These are phyloP conservation scores for Cystobasidium slooffiae DNA, from an alignment of 1,284 basidiomycete genomes.

Conservation along the genomic window DNA sequence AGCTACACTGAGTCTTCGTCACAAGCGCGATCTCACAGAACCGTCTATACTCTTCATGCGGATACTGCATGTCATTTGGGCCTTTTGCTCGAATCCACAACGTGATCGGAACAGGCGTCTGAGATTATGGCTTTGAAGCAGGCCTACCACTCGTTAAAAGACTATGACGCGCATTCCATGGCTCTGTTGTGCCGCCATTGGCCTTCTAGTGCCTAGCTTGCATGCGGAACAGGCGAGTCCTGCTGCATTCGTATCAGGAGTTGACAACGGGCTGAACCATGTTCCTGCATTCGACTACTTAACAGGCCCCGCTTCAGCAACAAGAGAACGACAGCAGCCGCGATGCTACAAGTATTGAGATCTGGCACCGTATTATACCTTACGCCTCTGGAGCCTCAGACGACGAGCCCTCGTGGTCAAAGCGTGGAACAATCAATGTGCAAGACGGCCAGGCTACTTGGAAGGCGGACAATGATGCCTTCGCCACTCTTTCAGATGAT, in stretches of 20 bases:
- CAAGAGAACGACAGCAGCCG: neutral
- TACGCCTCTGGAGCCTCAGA: slow-evolving; percentile 13
- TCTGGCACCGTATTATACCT: slow-evolving; percentile 26
- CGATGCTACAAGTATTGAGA: neutral
- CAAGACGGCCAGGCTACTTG: slow-evolving; percentile 19
- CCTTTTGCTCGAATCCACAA: too few species aligned
- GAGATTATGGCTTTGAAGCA: too few species aligned
- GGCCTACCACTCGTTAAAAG: too few species aligned
- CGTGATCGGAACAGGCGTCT: too few species aligned
- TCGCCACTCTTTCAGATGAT: slow-evolving; percentile 24
- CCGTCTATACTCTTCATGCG: too few species aligned
- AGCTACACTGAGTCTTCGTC: too few species aligned
- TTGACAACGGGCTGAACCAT: neutral
- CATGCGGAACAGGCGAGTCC: slow-evolving; percentile 12
- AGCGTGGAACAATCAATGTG: slow-evolving; percentile 9
- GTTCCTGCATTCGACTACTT: neutral
- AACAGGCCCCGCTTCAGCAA: neutral
- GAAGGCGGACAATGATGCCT: slow-evolving; percentile 9
- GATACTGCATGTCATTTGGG: too few species aligned
- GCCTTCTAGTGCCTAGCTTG: neutral
- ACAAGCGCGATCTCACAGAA: too few species aligned
- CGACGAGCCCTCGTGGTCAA: slow-evolving; percentile 1
- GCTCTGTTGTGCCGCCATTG: too few species aligned
- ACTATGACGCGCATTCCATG: too few species aligned
- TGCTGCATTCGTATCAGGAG: neutral